A percentile compares a stretch with the other conserved stretches of the same genome.
Evolutionary conservation across 805 yeast genomes (phyloP).

Genomic region (Ogataea methylovora): DNA sequence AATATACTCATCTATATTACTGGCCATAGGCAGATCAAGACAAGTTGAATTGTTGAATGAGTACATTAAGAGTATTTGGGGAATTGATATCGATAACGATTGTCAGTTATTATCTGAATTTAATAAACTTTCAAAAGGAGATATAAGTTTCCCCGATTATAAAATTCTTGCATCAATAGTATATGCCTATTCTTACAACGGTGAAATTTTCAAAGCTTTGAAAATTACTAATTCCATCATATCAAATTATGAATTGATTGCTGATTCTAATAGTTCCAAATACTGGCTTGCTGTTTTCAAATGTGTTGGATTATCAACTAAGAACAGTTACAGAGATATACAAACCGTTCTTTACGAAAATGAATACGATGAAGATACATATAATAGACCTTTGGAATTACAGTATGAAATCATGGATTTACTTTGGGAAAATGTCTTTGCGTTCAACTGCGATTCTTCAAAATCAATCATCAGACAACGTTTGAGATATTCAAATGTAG

Average conservation of each 20-base stretch:
- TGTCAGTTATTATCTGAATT: too few species aligned
- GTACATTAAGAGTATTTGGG: conserved; percentile 21
- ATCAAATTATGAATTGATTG: conserved; percentile 10
- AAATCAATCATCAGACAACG: conserved; percentile 14
- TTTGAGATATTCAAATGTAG: conserved; percentile 15
- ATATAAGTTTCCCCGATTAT: too few species aligned
- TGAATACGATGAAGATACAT: conserved; percentile 6
- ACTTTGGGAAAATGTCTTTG: conserved; percentile 14
- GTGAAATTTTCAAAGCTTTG: conserved; percentile 20
- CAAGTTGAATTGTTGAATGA: conserved; percentile 16
- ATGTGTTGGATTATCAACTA: conserved; percentile 15
- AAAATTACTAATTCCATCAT: conserved; percentile 16
- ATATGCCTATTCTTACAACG: conserved; percentile 21
- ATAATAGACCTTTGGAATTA: conserved; percentile 6
- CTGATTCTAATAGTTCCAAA: conserved; percentile 9
- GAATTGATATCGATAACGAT: conserved; percentile 8
- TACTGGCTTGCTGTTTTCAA: conserved; percentile 21
- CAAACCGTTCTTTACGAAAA: conserved; percentile 11
- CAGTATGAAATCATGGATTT: conserved; percentile 16
- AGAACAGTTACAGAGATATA: conserved; percentile 13
- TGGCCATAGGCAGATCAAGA: conserved; percentile 21
- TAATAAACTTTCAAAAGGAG: too few species aligned
- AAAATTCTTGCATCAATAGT: conserved; percentile 8
- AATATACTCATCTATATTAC: conserved; percentile 16
- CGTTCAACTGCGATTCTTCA: conserved; percentile 3